Base-by-base conservation (phyloP, 1,284 basidiomycete genomes). In the Gomphus bonarii region DNA sequence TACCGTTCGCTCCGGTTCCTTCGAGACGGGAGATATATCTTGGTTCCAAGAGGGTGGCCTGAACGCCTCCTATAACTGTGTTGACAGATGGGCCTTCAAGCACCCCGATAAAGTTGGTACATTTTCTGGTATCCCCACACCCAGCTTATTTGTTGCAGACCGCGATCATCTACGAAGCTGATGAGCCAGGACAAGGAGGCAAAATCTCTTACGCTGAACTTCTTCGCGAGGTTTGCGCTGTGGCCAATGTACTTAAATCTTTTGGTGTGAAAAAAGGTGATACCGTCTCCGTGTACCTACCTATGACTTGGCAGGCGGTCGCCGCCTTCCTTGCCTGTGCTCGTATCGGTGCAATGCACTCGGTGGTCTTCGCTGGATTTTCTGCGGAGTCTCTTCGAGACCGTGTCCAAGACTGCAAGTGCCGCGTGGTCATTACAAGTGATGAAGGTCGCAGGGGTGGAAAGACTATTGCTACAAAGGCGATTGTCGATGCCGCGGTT, bases 281-380 rank as follows among this genome's bases (percentile, higher is more conserved):
- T 70, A 91, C 91, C 43, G 91, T 97, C 46, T 91, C 88, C 22
- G 77, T 98, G 62, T 98, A 98, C 69, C 76, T 89, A 31, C 88
- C 88, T 51, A 91, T 89, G 87, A 85, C 85, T 46, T 95, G 91
- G 91, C 89, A 98, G 65, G 88, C 95, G 18, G 91, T 88, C 54
- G 93, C 92, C 38, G 88, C 95, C 33, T 94, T 99, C 82, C 85
- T 99, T 55, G 95, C 95, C 20, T 98, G 95, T 71, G 95, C 95
- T 6, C 88, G 95, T 65, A 91, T 99, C 66, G 97, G 95, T 55
- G 95, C 97, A 28, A 78, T 99, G 57, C 97, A 99, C 76, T 97
- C 93, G n/a, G 95, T 98, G 67, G 87, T 99, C 62, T 99, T 99
- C 66, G 95, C 95, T 52, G 95, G 97, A 14, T 99, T 99, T 78